A percentile compares a stretch with the other conserved stretches of the same genome.
Conservation (phyloP, 2,329 filamentous ascomycete species). For the Scolecobasidium constrictum region DNA sequence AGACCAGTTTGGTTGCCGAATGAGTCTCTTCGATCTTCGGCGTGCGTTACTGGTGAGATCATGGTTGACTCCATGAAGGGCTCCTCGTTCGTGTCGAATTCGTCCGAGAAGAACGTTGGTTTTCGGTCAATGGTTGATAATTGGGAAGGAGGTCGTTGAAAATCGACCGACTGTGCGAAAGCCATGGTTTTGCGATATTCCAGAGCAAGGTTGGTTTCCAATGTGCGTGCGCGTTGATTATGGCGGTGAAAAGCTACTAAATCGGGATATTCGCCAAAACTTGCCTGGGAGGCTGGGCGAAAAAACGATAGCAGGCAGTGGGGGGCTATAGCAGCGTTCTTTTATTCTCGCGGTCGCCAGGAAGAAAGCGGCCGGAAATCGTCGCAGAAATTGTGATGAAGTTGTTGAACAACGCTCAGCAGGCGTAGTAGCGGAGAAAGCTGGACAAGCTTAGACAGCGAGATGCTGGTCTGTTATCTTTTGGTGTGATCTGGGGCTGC, state of each 20-base stretch:
- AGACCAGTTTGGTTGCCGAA: constrained; percentile 37
- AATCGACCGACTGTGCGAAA: constrained; percentile 26
- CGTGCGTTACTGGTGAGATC: constrained; percentile 34
- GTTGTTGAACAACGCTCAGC: background rate
- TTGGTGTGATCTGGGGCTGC: too few species aligned
- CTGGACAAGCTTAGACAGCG: background rate
- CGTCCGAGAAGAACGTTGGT: constrained; percentile 29
- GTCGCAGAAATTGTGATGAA: background rate
- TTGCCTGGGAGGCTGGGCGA: background rate
- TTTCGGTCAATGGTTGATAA: constrained; percentile 27
- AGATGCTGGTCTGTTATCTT: background rate
- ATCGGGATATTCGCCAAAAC: constrained; percentile 6
- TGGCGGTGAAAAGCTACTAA: constrained; percentile 7
- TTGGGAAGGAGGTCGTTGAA: constrained; percentile 24
- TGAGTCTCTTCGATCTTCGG: constrained; percentile 30
- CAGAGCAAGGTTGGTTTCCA: background rate
- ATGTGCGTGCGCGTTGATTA: constrained; percentile 6
- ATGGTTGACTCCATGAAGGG: constrained; percentile 40
- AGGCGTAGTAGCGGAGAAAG: background rate
- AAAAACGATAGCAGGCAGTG: constrained; percentile 7
- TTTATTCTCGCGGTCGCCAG: background rate
- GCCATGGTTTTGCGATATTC: constrained; percentile 21
- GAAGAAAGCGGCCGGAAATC: background rate
- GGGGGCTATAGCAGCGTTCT: constrained; percentile 7
- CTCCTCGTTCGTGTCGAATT: constrained; percentile 41